Evolutionary conservation across 495 filamentous ascomycete genomes (phyloP), one percentile per base, ranked within the genome.

Genomic region (Penicillium flavigenum): DNA sequence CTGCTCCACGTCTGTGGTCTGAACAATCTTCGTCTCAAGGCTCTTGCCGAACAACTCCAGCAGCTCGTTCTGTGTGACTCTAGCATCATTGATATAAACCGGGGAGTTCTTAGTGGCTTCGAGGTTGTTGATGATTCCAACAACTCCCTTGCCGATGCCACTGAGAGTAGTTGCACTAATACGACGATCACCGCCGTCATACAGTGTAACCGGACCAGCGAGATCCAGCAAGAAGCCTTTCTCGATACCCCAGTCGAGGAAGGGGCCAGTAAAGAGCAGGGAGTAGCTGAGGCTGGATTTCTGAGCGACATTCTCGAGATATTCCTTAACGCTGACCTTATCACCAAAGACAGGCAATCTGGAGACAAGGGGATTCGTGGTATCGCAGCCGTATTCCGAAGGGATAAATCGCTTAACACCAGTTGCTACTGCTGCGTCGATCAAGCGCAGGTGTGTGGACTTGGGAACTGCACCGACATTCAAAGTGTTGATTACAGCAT

Each of bases 321-420:
- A 77, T 29, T 85, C 72, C 24, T 81, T 67, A 2, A 77, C 56
- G 1, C 62, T 64, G 20, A 83, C 64, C 65, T 88, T 87, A 22
- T 70, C 70, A 3, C 52, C 68, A 41, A 82, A 72, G 43, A 83
- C 60, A 4, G 78, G 75, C 0, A 81, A 63, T 8, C 63, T 49
- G 4, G 60, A 38, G 3, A 60, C 59, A 6, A 72, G 66, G 5
- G 70, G 63, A 46, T 86, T 76, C 50, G 75, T 56, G 1, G 71
- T 70, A 51, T 85, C 72, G 44, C 64, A 70, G 38, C 87, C 88
- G 56, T 83, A 91, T 58, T 88, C 85, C 11, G 80, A 82, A 0
- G 86, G 87, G 43, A 89, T 73, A 59, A 86, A 86, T 27, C 86
- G 79, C 64, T 79, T 74, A 3, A 89, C 83, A 14, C 79, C 78